A percentile compares a stretch with the other conserved stretches of the same genome.
Evolutionary conservation across 176 grass and related monocot genomes (phyloP).

Genomic region (Hordeum marinum): DNA sequence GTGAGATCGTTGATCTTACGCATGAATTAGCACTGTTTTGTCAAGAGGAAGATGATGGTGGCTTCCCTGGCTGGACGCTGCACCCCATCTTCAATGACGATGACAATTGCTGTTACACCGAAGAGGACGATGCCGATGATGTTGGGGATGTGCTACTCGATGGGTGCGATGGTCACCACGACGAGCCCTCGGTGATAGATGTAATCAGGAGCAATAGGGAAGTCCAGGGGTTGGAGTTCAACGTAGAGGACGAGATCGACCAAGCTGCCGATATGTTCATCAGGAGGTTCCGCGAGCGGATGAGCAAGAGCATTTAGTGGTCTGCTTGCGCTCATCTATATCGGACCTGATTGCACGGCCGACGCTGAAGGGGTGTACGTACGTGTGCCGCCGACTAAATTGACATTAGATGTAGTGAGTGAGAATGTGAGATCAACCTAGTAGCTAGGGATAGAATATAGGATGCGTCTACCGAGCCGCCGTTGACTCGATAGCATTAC

Average conservation of each 20-base stretch:
- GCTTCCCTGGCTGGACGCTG: slow-evolving; percentile 29
- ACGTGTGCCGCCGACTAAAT: no score
- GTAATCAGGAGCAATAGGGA: slow-evolving; percentile 51
- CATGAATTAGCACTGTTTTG: not conserved
- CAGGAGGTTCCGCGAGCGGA: slow-evolving; percentile 52
- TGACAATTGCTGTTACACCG: not conserved
- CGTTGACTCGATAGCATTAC: no score
- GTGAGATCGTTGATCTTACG: slow-evolving; percentile 1
- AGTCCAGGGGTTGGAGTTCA: slow-evolving; percentile 53
- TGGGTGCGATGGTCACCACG: not conserved
- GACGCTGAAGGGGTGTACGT: no score
- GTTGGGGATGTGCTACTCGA: not conserved
- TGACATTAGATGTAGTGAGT: not conserved
- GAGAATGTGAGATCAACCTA: not conserved
- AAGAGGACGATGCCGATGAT: not conserved
- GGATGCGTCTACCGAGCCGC: no score
- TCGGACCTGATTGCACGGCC: not conserved
- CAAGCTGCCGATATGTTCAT: slow-evolving; percentile 78
- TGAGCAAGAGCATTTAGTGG: slow-evolving; percentile 28
- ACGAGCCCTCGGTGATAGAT: slow-evolving; percentile 54
- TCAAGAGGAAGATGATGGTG: not conserved
- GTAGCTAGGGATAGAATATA: no score
- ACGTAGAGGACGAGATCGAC: slow-evolving; percentile 63
- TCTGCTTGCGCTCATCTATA: not conserved
- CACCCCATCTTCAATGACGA: slow-evolving; percentile 35